These are phyloP conservation scores for Pichia sp. DNA, from an alignment of 1,139 yeast species.

Conservation along the genomic window DNA sequence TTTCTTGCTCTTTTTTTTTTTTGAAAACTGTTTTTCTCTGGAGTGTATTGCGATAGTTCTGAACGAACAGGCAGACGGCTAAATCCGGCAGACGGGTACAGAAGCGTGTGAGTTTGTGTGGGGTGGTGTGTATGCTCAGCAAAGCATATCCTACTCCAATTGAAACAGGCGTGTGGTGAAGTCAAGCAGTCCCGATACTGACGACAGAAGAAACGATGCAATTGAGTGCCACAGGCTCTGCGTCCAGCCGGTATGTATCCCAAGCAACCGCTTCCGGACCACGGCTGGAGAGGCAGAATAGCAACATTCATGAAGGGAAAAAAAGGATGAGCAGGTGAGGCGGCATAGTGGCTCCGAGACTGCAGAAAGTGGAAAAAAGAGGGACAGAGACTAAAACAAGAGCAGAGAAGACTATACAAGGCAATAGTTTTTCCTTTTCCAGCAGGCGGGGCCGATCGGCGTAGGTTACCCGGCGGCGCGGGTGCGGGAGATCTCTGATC, in stretches of 20 bases:
- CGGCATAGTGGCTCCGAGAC: not conserved
- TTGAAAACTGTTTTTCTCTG: too few relatives aligned
- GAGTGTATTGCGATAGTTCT: not conserved
- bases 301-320: not conserved
- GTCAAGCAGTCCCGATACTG: not conserved
- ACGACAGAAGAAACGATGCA: not conserved
- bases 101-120: not conserved
- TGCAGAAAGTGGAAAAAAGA: not conserved
- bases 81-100: not conserved
- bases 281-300: not conserved
- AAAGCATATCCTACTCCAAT: not conserved
- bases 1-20: too few relatives aligned
- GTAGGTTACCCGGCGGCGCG: slow-evolving; percentile 1
- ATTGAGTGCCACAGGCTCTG: not conserved
- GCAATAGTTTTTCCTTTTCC: too few relatives aligned
- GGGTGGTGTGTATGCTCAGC: not conserved
- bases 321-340: not conserved
- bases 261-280: not conserved
- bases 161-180: not conserved
- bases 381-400: not conserved
- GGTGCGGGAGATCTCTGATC: not conserved
- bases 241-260: not conserved
- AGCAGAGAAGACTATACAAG: not conserved
- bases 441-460: not conserved
- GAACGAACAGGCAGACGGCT: not conserved